Conservation (phyloP, 495 filamentous ascomycete species). For the Alectoria sarmentosa region DNA sequence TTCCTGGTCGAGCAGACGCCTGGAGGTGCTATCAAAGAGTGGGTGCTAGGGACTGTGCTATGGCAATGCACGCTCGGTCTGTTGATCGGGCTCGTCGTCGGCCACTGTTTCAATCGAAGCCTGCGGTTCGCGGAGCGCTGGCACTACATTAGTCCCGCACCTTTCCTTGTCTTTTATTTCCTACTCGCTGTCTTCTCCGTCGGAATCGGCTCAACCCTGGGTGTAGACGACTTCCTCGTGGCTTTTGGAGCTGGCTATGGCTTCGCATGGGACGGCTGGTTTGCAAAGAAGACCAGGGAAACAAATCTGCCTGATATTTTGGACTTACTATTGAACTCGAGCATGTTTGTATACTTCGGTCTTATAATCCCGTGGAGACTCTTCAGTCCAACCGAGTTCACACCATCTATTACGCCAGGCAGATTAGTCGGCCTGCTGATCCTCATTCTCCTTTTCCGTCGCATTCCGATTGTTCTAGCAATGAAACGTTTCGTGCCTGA, state of each 20-base stretch:
- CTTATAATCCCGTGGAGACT: conserved; percentile 40
- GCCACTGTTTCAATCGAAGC: conserved; percentile 33
- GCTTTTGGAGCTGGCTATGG: conserved; percentile 45
- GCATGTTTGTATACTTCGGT: conserved; percentile 45
- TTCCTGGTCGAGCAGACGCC: conserved; percentile 29
- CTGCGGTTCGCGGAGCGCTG: conserved; percentile 33
- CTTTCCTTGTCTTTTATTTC: conserved; percentile 45
- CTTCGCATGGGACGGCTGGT: conserved; percentile 44
- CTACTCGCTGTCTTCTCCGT: conserved; percentile 41
- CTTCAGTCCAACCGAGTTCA: conserved; percentile 32
- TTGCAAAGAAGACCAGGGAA: conserved; percentile 36
- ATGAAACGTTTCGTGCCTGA: conserved; percentile 38
- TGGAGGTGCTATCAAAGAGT: conserved; percentile 36
- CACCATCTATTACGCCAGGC: conserved; percentile 32
- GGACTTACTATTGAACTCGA: conserved; percentile 42
- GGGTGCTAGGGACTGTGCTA: conserved; percentile 41
- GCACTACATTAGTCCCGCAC: conserved; percentile 34
- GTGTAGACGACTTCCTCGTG: conserved; percentile 45
- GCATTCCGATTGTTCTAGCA: conserved; percentile 40
- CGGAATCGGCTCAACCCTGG: conserved; percentile 40
- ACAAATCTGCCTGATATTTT: conserved; percentile 37
- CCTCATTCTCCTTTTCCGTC: conserved; percentile 39
- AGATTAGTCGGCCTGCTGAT: conserved; percentile 36
- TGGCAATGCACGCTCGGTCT: conserved; percentile 43
- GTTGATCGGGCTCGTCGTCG: conserved; percentile 36